Conservation (phyloP, 331 rosid species). For the Arachis monticola region DNA sequence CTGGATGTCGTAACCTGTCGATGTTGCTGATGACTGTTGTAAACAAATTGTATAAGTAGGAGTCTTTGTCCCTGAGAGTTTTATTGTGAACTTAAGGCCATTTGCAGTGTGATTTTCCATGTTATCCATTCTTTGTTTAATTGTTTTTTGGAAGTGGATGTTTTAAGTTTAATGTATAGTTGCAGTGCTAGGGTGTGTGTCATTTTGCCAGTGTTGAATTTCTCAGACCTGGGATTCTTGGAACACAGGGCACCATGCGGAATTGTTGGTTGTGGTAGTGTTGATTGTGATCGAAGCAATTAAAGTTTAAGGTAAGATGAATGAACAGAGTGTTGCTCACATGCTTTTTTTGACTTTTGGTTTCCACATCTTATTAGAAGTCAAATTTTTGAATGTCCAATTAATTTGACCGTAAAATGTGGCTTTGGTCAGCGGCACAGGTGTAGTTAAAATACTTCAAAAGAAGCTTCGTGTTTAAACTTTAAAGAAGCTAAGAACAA, state of each 20-base stretch:
- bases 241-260: slow-evolving; percentile 10
- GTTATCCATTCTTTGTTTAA: slow-evolving; percentile 43
- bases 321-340: not conserved
- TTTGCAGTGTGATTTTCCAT: slow-evolving; percentile 25
- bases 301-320: not conserved
- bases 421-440: not conserved
- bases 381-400: not conserved
- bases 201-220: slow-evolving; percentile 18
- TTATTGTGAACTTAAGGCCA: slow-evolving; percentile 37
- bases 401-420: slow-evolving; percentile 5
- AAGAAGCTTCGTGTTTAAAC: not conserved
- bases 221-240: slow-evolving; percentile 18
- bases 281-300: not conserved
- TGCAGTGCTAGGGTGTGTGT: slow-evolving; percentile 37
- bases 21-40: slow-evolving; percentile 65
- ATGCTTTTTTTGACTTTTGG: not conserved
- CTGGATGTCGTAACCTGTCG: slow-evolving; percentile 67
- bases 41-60: slow-evolving; percentile 37
- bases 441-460: not conserved
- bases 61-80: slow-evolving; percentile 4
- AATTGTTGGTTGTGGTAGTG: slow-evolving; percentile 3
- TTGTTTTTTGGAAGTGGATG: slow-evolving; percentile 37
- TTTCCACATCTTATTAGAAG: not conserved
- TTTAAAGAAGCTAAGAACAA: not conserved
- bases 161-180: slow-evolving; percentile 45